phyloP scores from a whole-genome alignment of 805 yeast genomes.

The Candida manassasensis region DNA sequence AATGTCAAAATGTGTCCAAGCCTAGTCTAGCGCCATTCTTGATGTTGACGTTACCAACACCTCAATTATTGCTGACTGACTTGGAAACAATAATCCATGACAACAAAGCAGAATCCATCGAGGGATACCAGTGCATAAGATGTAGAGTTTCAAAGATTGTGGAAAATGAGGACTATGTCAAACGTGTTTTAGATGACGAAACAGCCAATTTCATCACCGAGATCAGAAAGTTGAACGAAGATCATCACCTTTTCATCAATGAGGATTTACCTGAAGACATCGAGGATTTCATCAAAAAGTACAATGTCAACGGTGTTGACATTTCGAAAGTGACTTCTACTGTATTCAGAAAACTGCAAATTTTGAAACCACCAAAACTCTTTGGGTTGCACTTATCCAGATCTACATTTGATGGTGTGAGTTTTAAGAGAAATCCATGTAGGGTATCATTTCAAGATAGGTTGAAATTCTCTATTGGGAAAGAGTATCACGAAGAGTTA shows the following conservation, averaged over 20 bases:
- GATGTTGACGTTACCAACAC: constrained; percentile 72
- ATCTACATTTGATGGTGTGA: constrained; percentile 67
- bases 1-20: constrained; percentile 59
- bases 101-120: constrained; percentile 62
- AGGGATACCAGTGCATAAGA: constrained; percentile 72
- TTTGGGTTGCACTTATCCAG: constrained; percentile 82
- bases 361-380: constrained; percentile 64
- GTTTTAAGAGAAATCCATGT: constrained; percentile 70
- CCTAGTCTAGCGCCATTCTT: constrained; percentile 57
- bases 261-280: constrained; percentile 57
- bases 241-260: constrained; percentile 47
- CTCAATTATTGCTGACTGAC: constrained; percentile 45
- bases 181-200: constrained; percentile 18
- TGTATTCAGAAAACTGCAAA: constrained; percentile 59
- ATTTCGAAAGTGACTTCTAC: constrained; percentile 51
- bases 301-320: constrained; percentile 40
- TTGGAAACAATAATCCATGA: constrained; percentile 52
- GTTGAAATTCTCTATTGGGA: constrained; percentile 45
- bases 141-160: constrained; percentile 48
- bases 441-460: constrained; percentile 60
- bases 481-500: constrained; percentile 32
- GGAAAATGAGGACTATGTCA: constrained; percentile 21
- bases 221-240: constrained; percentile 31
- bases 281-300: constrained; percentile 43
- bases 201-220: constrained; percentile 18